These are phyloP conservation scores for Saccharomycopsis phalli DNA, from an alignment of 1,139 yeast genomes.

Conservation along the genomic window DNA sequence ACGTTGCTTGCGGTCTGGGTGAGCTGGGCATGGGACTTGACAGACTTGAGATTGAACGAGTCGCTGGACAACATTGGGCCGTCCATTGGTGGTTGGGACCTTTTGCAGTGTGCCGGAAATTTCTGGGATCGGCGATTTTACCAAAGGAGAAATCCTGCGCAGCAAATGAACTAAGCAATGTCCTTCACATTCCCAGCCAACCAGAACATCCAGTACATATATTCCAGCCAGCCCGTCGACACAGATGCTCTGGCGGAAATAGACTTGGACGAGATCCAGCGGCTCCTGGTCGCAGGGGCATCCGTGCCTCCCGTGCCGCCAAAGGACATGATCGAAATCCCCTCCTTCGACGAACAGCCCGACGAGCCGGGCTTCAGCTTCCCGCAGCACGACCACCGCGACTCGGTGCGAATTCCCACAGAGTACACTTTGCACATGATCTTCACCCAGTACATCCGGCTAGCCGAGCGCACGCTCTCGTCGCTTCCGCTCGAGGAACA, in stretches of 20 bases:
- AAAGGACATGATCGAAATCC: conserved; percentile 17
- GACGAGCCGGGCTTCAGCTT: conserved; percentile 15
- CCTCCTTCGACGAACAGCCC: conserved; percentile 16
- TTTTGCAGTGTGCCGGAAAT: too few species aligned
- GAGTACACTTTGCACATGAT: conserved; percentile 91
- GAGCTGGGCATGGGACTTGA: conserved; percentile 60
- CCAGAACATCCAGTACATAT: neutral
- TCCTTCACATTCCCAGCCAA: neutral
- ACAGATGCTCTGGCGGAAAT: conserved; percentile 2
- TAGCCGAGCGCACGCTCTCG: conserved; percentile 79
- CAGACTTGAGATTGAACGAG: conserved; percentile 23
- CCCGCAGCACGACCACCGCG: conserved; percentile 13
- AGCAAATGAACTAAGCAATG: too few species aligned
- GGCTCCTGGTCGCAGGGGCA: conserved; percentile 7
- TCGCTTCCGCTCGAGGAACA: conserved; percentile 4
- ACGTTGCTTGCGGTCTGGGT: conserved; percentile 87
- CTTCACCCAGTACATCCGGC: conserved; percentile 90
- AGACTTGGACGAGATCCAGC: conserved; percentile 19
- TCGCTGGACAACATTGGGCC: neutral
- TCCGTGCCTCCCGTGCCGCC: conserved; percentile 5
- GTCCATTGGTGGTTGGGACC: too few species aligned
- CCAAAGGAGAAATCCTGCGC: neutral
- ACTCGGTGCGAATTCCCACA: conserved; percentile 48
- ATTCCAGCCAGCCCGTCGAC: neutral
- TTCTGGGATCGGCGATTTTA: too few species aligned